phyloP scores from a whole-genome alignment of 75 land plant species.

The Chamaecyparis obtusa region DNA sequence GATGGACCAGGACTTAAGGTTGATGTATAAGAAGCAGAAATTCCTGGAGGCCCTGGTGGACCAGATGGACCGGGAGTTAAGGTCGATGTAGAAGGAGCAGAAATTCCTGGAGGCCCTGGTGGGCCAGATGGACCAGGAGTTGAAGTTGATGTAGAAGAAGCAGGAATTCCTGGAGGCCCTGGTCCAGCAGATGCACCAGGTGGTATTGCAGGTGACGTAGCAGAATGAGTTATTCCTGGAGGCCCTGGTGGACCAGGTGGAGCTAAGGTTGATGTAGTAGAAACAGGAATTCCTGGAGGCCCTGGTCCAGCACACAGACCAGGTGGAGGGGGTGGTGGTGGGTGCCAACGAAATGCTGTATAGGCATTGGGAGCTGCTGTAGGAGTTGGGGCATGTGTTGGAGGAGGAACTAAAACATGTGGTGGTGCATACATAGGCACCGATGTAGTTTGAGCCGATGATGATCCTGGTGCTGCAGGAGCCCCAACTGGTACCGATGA shows the following conservation, averaged over 20 bases:
- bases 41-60: constrained; percentile 16
- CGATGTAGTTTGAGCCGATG: constrained; percentile 12
- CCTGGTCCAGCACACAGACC: constrained; percentile 13
- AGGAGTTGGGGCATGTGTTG: constrained; percentile 4
- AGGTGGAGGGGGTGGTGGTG: constrained; percentile 19
- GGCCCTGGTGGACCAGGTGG: constrained; percentile 17
- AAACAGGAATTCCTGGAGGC: constrained; percentile 24
- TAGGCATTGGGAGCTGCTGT: constrained; percentile 5
- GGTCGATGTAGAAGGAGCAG: constrained; percentile 9
- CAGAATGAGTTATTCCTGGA: constrained; percentile 19
- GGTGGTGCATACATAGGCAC: constrained; percentile 10
- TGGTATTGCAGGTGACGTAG: neutral
- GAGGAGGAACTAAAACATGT: neutral
- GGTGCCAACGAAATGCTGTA: constrained; percentile 15
- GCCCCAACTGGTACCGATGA: neutral
- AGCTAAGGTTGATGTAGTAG: constrained; percentile 17
- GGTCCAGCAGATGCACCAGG: constrained; percentile 25
- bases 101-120: constrained; percentile 15
- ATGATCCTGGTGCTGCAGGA: constrained; percentile 7
- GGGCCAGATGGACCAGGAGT: constrained; percentile 25
- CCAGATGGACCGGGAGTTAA: constrained; percentile 22
- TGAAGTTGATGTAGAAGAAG: neutral
- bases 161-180: constrained; percentile 22
- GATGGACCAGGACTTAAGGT: constrained; percentile 21
- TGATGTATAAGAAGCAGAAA: constrained; percentile 11